Conservation (phyloP, 768 basidiomycete genomes). For the Naganishia onofrii region DNA sequence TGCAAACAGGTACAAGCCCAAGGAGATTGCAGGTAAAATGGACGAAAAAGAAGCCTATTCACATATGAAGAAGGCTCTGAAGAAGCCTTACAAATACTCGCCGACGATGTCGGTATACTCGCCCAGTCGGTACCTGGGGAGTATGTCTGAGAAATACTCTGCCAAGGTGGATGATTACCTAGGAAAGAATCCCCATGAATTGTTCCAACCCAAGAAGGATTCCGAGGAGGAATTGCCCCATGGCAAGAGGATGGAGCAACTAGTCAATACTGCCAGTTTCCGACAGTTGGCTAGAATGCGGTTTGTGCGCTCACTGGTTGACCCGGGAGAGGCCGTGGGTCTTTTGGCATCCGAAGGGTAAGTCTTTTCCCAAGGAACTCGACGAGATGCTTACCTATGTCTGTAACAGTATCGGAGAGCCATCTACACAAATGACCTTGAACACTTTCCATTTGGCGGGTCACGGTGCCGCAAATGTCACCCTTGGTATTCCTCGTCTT, state of each 20-base stretch:
- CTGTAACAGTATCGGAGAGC: conserved; percentile 81
- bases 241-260: conserved; percentile 52
- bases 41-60: conserved; percentile 66
- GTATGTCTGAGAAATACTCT: conserved; percentile 89
- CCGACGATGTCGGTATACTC: conserved; percentile 73
- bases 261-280: conserved; percentile 58
- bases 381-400: neutral
- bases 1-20: conserved; percentile 66
- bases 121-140: conserved; percentile 77
- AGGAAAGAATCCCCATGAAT: conserved; percentile 59
- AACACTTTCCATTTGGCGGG: conserved; percentile 99
- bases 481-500: conserved; percentile 94
- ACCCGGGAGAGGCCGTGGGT: conserved; percentile 98
- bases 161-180: conserved; percentile 73
- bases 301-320: conserved; percentile 88
- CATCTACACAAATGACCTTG: conserved; percentile 98
- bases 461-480: conserved; percentile 98
- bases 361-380: conserved; percentile 40
- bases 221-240: conserved; percentile 51
- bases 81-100: conserved; percentile 67
- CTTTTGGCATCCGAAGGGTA: conserved; percentile 95
- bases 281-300: conserved; percentile 80
- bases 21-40: conserved; percentile 57
- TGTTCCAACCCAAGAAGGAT: conserved; percentile 48
- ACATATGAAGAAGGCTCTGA: conserved; percentile 88